A percentile compares a stretch with the other conserved stretches of the same genome.
Conservation (phyloP, 352 stramenopile species). For the Globisporangium nodosum region DNA sequence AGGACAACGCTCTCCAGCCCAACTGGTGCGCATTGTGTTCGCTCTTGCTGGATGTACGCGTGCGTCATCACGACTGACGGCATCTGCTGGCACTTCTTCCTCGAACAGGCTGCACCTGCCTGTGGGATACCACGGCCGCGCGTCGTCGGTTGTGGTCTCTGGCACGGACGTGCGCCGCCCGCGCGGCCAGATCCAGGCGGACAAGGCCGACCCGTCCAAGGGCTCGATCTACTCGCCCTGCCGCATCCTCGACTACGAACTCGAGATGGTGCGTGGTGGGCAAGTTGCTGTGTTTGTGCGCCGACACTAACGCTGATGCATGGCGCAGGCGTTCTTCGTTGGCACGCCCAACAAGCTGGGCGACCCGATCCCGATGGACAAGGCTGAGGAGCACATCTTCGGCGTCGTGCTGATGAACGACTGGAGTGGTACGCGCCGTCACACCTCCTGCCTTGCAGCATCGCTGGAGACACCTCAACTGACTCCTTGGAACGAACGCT, state of each 20-base stretch:
- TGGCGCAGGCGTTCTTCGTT: slow-evolving; percentile 87
- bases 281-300: too few relatives aligned
- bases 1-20: slow-evolving; percentile 95
- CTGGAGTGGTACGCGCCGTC: slow-evolving; percentile 85
- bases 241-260: slow-evolving; percentile 94
- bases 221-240: slow-evolving; percentile 89
- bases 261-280: slow-evolving; percentile 79
- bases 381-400: slow-evolving; percentile 95
- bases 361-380: slow-evolving; percentile 82
- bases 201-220: slow-evolving; percentile 88
- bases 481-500: neutral
- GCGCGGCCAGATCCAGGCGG: slow-evolving; percentile 90
- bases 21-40: slow-evolving; percentile 74
- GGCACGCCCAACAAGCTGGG: slow-evolving; percentile 85
- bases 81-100: too few relatives aligned
- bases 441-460: neutral
- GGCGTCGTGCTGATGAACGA: slow-evolving; percentile 97
- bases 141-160: slow-evolving; percentile 89
- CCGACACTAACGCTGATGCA: neutral
- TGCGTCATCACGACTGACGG: neutral
- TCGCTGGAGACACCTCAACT: too few relatives aligned
- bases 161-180: slow-evolving; percentile 82
- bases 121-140: slow-evolving; percentile 96
- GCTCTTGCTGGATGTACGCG: neutral
- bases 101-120: slow-evolving; percentile 87